Conservation (phyloP, 2,329 filamentous ascomycete genomes). For the Chaetothyriales sp. region DNA sequence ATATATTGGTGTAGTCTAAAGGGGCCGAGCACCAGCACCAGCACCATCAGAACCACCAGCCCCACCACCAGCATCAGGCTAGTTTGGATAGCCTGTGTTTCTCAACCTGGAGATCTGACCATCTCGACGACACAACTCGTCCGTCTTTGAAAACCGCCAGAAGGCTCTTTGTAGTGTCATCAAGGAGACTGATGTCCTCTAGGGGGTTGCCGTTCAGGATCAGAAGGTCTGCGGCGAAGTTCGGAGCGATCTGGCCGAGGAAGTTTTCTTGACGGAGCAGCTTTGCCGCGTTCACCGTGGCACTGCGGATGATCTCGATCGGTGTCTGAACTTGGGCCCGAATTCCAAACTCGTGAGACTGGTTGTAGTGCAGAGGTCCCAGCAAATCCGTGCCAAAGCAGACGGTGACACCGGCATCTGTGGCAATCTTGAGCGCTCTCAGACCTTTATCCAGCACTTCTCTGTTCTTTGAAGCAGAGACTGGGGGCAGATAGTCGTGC, state of each 20-base stretch:
- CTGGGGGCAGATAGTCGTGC: constrained; percentile 29
- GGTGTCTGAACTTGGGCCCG: constrained; percentile 29
- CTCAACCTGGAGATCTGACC: constrained; percentile 5
- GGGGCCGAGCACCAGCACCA: too few relatives aligned
- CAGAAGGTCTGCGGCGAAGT: constrained; percentile 39
- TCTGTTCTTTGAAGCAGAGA: constrained; percentile 35
- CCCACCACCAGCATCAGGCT: too few relatives aligned
- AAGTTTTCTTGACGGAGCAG: constrained; percentile 33
- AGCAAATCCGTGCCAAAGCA: constrained; percentile 43
- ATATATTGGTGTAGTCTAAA: too few relatives aligned
- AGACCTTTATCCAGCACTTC: constrained; percentile 36
- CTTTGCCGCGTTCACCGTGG: constrained; percentile 38
- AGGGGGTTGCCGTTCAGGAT: constrained; percentile 39
- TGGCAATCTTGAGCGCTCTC: constrained; percentile 33
- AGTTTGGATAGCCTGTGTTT: too few relatives aligned
- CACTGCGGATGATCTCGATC: constrained; percentile 34
- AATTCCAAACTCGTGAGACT: constrained; percentile 36
- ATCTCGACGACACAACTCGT: constrained; percentile 23
- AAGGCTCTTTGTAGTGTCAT: constrained; percentile 31
- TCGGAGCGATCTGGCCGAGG: constrained; percentile 37
- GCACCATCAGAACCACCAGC: too few relatives aligned
- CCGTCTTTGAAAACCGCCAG: constrained; percentile 42
- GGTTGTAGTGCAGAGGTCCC: constrained; percentile 34
- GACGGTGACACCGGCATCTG: constrained; percentile 39
- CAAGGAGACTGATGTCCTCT: constrained; percentile 39